A percentile compares a stretch with the other conserved stretches of the same genome.
Evolutionary conservation across 805 yeast species (phyloP).

Genomic region (Saccharomycopsis sp.): DNA sequence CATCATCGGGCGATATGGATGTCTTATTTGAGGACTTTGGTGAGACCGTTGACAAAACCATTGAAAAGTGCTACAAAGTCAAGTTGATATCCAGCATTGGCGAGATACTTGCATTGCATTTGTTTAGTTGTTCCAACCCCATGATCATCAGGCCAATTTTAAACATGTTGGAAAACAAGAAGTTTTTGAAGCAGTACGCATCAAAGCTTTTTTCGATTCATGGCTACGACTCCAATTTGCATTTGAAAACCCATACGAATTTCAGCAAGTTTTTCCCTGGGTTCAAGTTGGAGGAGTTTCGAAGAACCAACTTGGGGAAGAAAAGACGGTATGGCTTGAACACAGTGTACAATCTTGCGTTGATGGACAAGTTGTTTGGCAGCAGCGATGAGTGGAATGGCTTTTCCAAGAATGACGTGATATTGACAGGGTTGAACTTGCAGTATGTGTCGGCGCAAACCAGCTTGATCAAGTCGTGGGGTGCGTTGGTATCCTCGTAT

Average conservation of each 20-base stretch:
- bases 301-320: conserved; percentile 31
- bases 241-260: conserved; percentile 9
- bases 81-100: conserved; percentile 58
- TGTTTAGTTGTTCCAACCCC: conserved; percentile 47
- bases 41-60: conserved; percentile 21
- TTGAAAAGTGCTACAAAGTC: conserved; percentile 42
- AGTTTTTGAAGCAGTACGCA: conserved; percentile 27
- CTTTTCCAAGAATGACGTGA: conserved; percentile 41
- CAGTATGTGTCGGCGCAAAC: conserved; percentile 61
- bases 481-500: conserved; percentile 64
- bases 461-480: conserved; percentile 64
- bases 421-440: conserved; percentile 50
- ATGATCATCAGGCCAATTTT: conserved; percentile 35
- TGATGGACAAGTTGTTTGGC: conserved; percentile 53
- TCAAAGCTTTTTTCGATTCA: conserved; percentile 34
- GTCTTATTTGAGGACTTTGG: too few species aligned
- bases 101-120: conserved; percentile 64
- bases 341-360: conserved; percentile 47
- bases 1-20: conserved; percentile 17
- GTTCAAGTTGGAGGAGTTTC: conserved; percentile 17
- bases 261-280: conserved; percentile 7
- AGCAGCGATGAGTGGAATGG: conserved; percentile 36
- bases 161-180: conserved; percentile 31
- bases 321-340: conserved; percentile 47
- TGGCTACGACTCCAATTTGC: conserved; percentile 28